phyloP scores from a whole-genome alignment of 2,329 filamentous ascomycete species.

The Elsinoe australis region DNA sequence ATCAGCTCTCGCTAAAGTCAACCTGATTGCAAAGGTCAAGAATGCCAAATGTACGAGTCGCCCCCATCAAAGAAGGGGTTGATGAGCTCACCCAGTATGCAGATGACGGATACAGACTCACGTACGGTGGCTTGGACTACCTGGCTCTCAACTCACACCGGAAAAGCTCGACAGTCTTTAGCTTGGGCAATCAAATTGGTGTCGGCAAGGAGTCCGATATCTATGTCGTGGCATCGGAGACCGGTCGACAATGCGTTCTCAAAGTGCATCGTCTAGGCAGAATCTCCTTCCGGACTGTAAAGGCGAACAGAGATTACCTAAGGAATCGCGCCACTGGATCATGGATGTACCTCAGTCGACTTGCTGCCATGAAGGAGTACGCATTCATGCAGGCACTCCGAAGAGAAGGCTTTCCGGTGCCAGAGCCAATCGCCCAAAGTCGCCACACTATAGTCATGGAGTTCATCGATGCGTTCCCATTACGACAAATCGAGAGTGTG shows the following conservation, averaged over 20 bases:
- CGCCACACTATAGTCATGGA: constrained; percentile 96
- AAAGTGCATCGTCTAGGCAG: constrained; percentile 95
- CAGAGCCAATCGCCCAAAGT: constrained; percentile 78
- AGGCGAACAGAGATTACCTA: constrained; percentile 91
- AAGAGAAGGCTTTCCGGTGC: constrained; percentile 81
- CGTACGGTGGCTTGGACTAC: constrained; percentile 95
- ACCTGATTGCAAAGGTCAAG: constrained; percentile 84
- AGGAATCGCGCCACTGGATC: constrained; percentile 70
- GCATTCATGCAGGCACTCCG: constrained; percentile 85
- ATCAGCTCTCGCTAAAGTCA: constrained; percentile 82
- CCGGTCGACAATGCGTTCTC: constrained; percentile 69
- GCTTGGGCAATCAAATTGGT: constrained; percentile 86
- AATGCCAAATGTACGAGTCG: constrained; percentile 66
- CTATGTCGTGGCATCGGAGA: constrained; percentile 77
- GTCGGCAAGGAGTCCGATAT: constrained; percentile 98
- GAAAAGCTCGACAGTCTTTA: constrained; percentile 72
- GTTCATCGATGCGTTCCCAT: constrained; percentile 81
- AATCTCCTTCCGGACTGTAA: constrained; percentile 94
- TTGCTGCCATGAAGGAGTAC: constrained; percentile 89
- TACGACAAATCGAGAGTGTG: constrained; percentile 78
- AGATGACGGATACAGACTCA: constrained; percentile 91
- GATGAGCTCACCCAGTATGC: constrained; percentile 10
- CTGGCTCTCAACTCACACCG: constrained; percentile 89
- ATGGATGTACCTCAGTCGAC: constrained; percentile 96
- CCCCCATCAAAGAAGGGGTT: background rate